Conservation (phyloP, 805 yeast genomes). For the Candida piceae region DNA sequence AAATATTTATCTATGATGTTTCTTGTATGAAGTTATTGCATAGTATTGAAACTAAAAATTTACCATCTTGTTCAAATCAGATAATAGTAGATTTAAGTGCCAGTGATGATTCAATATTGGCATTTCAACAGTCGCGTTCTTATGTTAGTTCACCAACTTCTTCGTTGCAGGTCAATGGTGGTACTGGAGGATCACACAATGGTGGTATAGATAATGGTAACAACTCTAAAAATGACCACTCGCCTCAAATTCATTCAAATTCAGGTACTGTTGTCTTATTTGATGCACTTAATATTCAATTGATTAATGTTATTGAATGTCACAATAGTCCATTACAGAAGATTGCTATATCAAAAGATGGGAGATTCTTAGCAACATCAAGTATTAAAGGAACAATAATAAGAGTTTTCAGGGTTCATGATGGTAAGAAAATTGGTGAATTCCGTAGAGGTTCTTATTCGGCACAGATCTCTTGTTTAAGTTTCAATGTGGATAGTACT, state of each 20-base stretch:
- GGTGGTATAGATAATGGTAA: neutral
- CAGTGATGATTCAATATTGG: conserved; percentile 44
- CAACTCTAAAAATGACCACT: neutral
- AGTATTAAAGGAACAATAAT: conserved; percentile 87
- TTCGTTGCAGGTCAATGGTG: neutral
- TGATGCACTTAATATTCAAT: conserved; percentile 69
- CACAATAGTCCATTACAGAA: conserved; percentile 75
- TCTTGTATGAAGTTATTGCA: conserved; percentile 81
- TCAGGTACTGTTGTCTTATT: conserved; percentile 73
- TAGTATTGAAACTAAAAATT: conserved; percentile 49
- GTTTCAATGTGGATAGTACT: conserved; percentile 65
- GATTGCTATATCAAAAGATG: conserved; percentile 66
- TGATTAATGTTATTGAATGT: conserved; percentile 78
- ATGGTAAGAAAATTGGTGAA: conserved; percentile 61
- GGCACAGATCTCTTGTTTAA: conserved; percentile 69
- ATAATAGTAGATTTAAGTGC: conserved; percentile 30
- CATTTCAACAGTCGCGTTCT: conserved; percentile 46
- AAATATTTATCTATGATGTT: conserved; percentile 83
- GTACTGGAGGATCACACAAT: neutral
- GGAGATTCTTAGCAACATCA: conserved; percentile 80
- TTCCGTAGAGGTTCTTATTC: conserved; percentile 85
- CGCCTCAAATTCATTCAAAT: conserved; percentile 1
- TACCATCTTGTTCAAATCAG: conserved; percentile 28
- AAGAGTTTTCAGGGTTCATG: conserved; percentile 67
- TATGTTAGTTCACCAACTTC: neutral